Evolutionary conservation across 345 rosid species (phyloP).

Genomic region (Eucalyptus brandiana): DNA sequence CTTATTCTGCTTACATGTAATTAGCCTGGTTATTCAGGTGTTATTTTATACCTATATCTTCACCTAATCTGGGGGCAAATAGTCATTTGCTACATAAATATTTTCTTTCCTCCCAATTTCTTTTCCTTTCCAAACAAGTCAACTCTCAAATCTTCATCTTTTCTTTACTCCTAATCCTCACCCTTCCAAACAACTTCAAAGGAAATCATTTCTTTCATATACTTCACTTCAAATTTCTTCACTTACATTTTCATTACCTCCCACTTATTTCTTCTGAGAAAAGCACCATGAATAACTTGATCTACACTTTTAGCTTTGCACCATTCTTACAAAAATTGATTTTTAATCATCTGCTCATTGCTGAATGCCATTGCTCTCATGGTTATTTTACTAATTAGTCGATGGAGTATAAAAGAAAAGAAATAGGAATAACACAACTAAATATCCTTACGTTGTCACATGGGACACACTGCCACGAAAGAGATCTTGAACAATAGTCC

Average conservation of each 20-base stretch:
- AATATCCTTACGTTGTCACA: conserved; percentile 78
- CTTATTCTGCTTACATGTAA: not conserved
- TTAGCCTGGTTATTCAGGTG: not conserved
- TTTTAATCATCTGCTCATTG: not conserved
- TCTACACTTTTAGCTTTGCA: not conserved
- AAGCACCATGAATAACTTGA: not conserved
- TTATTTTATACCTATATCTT: not conserved
- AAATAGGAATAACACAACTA: not conserved
- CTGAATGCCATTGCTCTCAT: not conserved
- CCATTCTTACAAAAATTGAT: not conserved
- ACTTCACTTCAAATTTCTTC: not conserved
- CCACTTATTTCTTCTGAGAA: not conserved
- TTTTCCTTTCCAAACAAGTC: not conserved
- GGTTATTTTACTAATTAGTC: not conserved
- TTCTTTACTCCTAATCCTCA: not conserved
- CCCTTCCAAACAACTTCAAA: not conserved
- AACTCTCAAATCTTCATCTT: not conserved
- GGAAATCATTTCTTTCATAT: not conserved
- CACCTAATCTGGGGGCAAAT: not conserved
- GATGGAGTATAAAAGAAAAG: not conserved
- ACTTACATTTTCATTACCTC: not conserved
- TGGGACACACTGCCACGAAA: conserved; percentile 96
- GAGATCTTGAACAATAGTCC: conserved; percentile 87
- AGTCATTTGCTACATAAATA: not conserved
- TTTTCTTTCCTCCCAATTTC: not conserved